Evolutionary conservation across 345 rosid genomes (phyloP), one percentile per base, ranked within the genome.

Genomic region (Jatropha curcas): DNA sequence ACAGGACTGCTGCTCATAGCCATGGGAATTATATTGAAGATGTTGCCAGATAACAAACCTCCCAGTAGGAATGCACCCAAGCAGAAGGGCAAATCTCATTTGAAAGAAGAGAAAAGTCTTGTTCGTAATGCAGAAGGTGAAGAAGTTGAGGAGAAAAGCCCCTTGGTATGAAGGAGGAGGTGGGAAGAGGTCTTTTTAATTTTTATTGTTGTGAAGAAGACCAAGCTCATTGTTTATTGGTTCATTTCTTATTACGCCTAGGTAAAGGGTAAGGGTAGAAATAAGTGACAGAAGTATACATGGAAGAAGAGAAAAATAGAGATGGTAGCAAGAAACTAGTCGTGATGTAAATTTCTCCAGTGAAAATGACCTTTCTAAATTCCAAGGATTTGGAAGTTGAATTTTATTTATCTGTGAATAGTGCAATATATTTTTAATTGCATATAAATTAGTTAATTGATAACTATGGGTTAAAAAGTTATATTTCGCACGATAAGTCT

Each of bases 1-100:
- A 68, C 90, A 1, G 97, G 97, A 51, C 84, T 92, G 77, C 80
- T 92, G 75, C 92, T 92, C 17, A 88, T 90, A 68, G 56, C 84
- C 33, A 90, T 92, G 97, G 97, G 94, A 56, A 87, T 92, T 74
- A 60, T 88, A 34, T 68, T 90, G 82, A 92, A 92, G 85, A 86
- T 86, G 97, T 76, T 92, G 75, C 96, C 97, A 9, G 96, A 88
- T 68, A 71, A 73, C 11, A 86, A 83, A 67, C 80, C 76, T 19
- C 73, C 87, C 2, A 25, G 6, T 25, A 85, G 70, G 68, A 74
- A 34, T 58, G 60, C 67, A 14, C 65, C 55, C 35, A 83, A 68
- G 70, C 78, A 27, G n/a, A n/a, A n/a, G 7, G 74, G 58, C 27
- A 76, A 67, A 31, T 65, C 77, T 60, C 70, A 74, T n/a, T 28